Conservation (phyloP, 1,284 basidiomycete genomes). For the Pseudozyma sp. region DNA sequence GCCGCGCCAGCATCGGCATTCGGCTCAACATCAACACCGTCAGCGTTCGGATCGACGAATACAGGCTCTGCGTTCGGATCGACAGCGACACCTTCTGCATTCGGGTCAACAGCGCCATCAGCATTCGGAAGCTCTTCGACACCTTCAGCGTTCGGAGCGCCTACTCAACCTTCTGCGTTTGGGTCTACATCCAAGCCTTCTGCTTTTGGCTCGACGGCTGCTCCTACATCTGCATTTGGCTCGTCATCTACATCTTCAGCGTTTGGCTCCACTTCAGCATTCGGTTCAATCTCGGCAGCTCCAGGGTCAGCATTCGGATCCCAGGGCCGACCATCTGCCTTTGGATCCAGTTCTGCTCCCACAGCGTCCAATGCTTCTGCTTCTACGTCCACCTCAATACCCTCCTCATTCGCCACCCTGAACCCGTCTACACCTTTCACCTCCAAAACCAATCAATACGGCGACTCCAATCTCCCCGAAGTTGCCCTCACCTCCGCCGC, state of each 20-base stretch:
- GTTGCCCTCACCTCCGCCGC: conserved; percentile 32
- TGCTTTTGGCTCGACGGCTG: conserved; percentile 16
- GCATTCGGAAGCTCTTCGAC: conserved; percentile 13
- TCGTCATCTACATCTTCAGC: conserved; percentile 8
- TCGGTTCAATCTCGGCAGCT: conserved; percentile 6
- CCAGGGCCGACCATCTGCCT: conserved; percentile 21
- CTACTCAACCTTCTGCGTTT: conserved; percentile 13
- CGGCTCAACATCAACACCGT: conserved; percentile 8
- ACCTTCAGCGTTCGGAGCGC: conserved; percentile 24
- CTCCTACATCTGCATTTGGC: conserved; percentile 12
- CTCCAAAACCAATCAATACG: conserved; percentile 16
- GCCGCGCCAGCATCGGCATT: conserved; percentile 12
- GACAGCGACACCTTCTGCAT: conserved; percentile 11
- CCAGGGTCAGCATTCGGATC: conserved; percentile 30
- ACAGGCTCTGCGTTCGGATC: conserved; percentile 17
- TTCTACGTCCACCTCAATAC: neutral
- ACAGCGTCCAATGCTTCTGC: neutral
- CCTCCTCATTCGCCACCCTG: conserved; percentile 16
- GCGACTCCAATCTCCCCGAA: conserved; percentile 47
- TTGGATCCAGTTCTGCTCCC: conserved; percentile 7
- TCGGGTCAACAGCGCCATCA: conserved; percentile 15
- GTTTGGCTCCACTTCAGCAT: conserved; percentile 6
- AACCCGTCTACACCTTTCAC: conserved; percentile 31
- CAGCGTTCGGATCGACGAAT: conserved; percentile 16
- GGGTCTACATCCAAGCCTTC: conserved; percentile 10